These are phyloP conservation scores for Zychaea mexicana DNA, from an alignment of 371 early-diverging fungal species.

Conservation along the genomic window DNA sequence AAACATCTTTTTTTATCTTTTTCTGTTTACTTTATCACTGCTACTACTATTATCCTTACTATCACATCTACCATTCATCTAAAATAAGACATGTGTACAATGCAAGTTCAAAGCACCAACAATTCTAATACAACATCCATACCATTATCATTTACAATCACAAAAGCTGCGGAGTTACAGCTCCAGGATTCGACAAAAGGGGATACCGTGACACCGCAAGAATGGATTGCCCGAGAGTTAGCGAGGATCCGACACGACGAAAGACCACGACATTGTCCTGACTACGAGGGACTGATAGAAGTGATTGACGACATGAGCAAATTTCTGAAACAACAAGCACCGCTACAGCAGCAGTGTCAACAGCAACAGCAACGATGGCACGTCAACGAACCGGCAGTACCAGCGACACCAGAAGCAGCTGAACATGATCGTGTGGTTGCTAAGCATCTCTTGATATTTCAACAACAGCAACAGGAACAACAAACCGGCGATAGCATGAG, in stretches of 20 bases:
- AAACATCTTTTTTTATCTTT: background rate
- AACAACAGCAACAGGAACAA: slow-evolving; percentile 3
- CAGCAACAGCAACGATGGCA: background rate
- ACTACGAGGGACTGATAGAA: slow-evolving; percentile 28
- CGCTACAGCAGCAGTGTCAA: background rate
- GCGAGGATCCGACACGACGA: slow-evolving; percentile 26
- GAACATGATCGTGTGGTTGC: background rate
- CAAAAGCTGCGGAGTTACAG: background rate
- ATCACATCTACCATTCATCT: background rate
- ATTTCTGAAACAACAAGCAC: slow-evolving; percentile 11
- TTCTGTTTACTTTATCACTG: background rate
- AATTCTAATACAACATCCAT: background rate
- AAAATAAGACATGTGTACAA: background rate
- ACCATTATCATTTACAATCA: slow-evolving; percentile 4
- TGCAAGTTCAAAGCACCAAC: background rate
- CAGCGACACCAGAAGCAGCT: background rate
- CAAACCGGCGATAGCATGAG: background rate
- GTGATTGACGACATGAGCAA: slow-evolving; percentile 32
- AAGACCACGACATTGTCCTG: slow-evolving; percentile 35
- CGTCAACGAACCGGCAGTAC: background rate
- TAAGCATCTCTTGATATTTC: background rate
- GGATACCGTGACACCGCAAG: slow-evolving; percentile 22
- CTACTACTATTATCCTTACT: background rate
- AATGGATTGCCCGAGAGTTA: slow-evolving; percentile 41
- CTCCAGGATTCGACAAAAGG: slow-evolving; percentile 13